Evolutionary conservation across 345 rosid genomes (phyloP).

Genomic region (Diplotaxis tenuifolia): DNA sequence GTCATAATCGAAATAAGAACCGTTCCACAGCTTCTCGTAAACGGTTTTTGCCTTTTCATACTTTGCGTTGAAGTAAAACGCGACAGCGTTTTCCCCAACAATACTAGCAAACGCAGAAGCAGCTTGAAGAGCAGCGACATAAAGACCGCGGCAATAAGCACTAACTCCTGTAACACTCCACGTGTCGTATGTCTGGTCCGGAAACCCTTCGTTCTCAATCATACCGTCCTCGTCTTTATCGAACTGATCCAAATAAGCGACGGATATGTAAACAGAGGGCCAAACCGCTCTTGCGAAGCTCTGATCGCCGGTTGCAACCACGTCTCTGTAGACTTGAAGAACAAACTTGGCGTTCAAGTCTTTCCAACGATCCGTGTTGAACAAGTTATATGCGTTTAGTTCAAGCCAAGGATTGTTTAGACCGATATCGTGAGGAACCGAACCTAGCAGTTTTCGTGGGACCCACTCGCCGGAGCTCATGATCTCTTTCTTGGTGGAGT

Average conservation of each 20-base stretch:
- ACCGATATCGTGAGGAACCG: constrained; percentile 78
- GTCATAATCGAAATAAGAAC: constrained; percentile 75
- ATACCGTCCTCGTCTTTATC: constrained; percentile 78
- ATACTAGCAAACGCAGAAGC: constrained; percentile 60
- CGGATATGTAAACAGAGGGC: constrained; percentile 69
- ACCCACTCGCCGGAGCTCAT: constrained; percentile 56
- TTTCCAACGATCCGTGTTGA: constrained; percentile 65
- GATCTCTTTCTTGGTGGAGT: constrained; percentile 52
- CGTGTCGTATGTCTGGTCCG: constrained; percentile 77
- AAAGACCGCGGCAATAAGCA: constrained; percentile 72
- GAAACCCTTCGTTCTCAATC: constrained; percentile 85
- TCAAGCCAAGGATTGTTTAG: constrained; percentile 70
- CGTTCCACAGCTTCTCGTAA: constrained; percentile 68
- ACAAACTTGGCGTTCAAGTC: constrained; percentile 80
- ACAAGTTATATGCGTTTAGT: constrained; percentile 64
- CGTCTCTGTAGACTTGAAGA: constrained; percentile 70
- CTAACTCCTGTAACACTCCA: constrained; percentile 72
- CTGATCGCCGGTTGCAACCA: constrained; percentile 62
- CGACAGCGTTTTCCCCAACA: constrained; percentile 54
- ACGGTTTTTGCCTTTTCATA: constrained; percentile 62
- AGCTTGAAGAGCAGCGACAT: constrained; percentile 85
- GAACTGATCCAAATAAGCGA: constrained; percentile 78
- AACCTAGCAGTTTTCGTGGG: constrained; percentile 55
- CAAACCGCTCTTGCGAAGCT: constrained; percentile 65
- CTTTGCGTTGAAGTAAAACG: constrained; percentile 51